These are phyloP conservation scores for Canavalia ensiformis DNA, from an alignment of 306 rosid species.

Conservation along the genomic window DNA sequence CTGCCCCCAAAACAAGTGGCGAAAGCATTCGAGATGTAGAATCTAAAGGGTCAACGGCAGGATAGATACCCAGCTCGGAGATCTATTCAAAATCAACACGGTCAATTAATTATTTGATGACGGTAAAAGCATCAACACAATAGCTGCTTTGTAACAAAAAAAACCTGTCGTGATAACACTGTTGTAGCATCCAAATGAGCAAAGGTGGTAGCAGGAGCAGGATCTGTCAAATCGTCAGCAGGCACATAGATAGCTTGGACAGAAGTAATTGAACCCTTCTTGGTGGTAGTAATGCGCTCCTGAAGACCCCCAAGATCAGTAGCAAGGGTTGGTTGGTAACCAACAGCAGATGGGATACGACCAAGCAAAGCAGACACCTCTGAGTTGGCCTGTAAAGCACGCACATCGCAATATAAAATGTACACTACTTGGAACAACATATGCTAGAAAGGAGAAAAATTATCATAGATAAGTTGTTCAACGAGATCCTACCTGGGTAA, in stretches of 20 bases:
- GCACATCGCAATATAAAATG: neutral
- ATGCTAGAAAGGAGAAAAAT: too few species aligned
- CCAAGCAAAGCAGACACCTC: constrained; percentile 99
- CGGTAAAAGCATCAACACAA: neutral
- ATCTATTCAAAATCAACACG: constrained; percentile 61
- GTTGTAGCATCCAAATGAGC: constrained; percentile 99
- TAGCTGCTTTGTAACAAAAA: neutral
- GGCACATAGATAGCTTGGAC: constrained; percentile 99
- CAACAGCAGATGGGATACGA: constrained; percentile 99
- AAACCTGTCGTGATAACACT: constrained; percentile 94
- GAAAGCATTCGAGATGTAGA: constrained; percentile 99
- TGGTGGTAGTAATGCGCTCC: constrained; percentile 98
- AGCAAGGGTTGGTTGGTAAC: constrained; percentile 97
- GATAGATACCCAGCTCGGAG: constrained; percentile 98
- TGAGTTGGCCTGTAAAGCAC: constrained; percentile 85
- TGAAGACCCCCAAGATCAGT: constrained; percentile 99
- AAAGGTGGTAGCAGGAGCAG: constrained; percentile 98
- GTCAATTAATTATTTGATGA: neutral
- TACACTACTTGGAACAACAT: too few species aligned
- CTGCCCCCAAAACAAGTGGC: constrained; percentile 94
- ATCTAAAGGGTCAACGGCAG: constrained; percentile 97
- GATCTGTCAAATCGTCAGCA: constrained; percentile 99
- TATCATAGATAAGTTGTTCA: too few species aligned
- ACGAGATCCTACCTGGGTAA: constrained; percentile 74
- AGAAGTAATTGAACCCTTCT: constrained; percentile 98